Evolutionary conservation across 2,329 filamentous ascomycete genomes (phyloP), one percentile per base, ranked within the genome.

Genomic region (Fusarium stilboides): DNA sequence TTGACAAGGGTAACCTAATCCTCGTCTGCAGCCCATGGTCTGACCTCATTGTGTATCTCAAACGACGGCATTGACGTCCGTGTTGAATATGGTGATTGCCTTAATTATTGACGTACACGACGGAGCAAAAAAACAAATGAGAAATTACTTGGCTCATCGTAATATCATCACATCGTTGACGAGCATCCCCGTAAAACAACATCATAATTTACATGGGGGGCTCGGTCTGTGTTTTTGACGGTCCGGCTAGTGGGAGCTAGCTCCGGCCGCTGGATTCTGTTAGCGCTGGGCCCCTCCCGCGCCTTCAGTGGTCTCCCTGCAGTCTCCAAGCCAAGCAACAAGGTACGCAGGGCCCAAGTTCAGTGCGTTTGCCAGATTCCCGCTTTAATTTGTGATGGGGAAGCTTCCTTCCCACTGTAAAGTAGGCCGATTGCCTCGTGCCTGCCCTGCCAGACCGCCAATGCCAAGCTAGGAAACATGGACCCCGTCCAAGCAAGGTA

Each of bases 361-460:
- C 39, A 12, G 28, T 31, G 10, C 20, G 39, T 19, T 40, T 40
- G 12, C 40, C 40, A 65, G 62, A 65, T 65, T 65, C 65, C 44
- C 53, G 45, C 60, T 65, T 47, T 40, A 62, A 47, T 64, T 53
- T 61, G 62, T 47, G 55, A 70, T 58, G 65, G 31, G 33, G 44
- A 43, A 66, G 51, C 49, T 68, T 65, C 53, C 40, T 65, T 45
- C 42, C 28, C 28, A 45, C 43, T 46, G 42, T 39, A 40, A 44
- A 34, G 56, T 44, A 50, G 31, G 20, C 13, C 8, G 31, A 51
- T 49, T 60, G 28, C 34, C 26, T 61, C 56, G 55, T 70, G 44
- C 62, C 57, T 71, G 53, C 65, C 62, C 46, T 71, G 65, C 51
- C 52, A 67, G 65, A 71, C 69, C 65, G 69, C 69, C 57, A 60